phyloP scores from a whole-genome alignment of 495 filamentous ascomycete species.

The Trichocladium antarcticum region DNA sequence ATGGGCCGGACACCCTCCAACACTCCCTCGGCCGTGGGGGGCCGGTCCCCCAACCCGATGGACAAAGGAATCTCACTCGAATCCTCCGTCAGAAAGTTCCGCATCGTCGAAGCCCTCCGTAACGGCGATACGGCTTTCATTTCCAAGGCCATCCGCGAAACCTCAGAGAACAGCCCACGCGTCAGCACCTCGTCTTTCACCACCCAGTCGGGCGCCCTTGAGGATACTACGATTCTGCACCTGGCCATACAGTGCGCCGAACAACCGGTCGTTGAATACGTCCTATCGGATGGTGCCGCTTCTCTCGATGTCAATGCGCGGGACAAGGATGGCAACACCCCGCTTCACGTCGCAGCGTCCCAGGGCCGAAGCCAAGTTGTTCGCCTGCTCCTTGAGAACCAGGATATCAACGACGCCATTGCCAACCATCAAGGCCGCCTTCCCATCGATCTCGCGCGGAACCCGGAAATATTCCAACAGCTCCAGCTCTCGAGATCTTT shows the following conservation, averaged over 20 bases:
- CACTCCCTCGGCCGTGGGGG: conserved; percentile 19
- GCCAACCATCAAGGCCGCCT: conserved; percentile 82
- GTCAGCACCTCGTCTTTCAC: conserved; percentile 46
- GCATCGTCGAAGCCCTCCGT: conserved; percentile 82
- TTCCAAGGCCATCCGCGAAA: conserved; percentile 72
- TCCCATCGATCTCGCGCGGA: conserved; percentile 78
- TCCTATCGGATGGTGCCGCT: conserved; percentile 58
- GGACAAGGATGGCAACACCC: conserved; percentile 87
- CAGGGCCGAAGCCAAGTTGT: conserved; percentile 73
- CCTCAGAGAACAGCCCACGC: conserved; percentile 36
- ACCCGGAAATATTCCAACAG: conserved; percentile 88
- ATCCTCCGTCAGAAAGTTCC: conserved; percentile 86
- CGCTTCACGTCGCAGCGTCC: conserved; percentile 76
- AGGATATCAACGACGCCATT: conserved; percentile 77
- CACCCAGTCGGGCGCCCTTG: conserved; percentile 39
- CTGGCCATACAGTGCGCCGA: conserved; percentile 96
- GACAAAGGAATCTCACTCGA: conserved; percentile 58
- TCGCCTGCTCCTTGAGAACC: conserved; percentile 63
- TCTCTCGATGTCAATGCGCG: conserved; percentile 76
- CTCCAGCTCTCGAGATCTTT: conserved; percentile 83
- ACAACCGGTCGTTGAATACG: conserved; percentile 87
- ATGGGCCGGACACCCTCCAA: conserved; percentile 30
- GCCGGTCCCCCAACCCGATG: conserved; percentile 20
- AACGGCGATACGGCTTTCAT: conserved; percentile 86
- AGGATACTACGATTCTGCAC: conserved; percentile 81